Base-by-base conservation (phyloP, 2,329 filamentous ascomycete genomes). In the Kalmusia sp. region DNA sequence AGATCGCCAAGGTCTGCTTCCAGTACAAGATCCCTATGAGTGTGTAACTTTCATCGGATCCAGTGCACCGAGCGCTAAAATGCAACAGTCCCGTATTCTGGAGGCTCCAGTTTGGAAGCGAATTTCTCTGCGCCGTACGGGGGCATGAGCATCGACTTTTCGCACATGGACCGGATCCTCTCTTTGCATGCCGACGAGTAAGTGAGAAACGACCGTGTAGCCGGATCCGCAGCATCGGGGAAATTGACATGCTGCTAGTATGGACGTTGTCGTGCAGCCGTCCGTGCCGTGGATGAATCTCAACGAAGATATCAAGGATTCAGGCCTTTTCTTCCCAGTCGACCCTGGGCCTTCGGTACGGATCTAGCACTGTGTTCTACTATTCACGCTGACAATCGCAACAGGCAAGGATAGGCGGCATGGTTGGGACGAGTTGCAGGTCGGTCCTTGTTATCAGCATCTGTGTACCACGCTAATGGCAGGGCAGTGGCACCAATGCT, bases 211-310 rank as follows among this genome's bases (percentile, higher is more conserved):
- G n/a, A 30, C 17, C 41, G 48, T 28, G 27, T n/a, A 15, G 14
- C 25, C 34, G 17, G 27, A n/a, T 33, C 27, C 4, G 9, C 17
- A 11, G 11, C 17, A 8, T 24, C n/a, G 28, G 22, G 22, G 22
- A 14, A 50, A 72, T 59, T 19, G 33, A 33, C 50, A 33, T 33
- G 22, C 1, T 34, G n/a, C n/a, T 39, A 83, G 72, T 71, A 92
- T 96, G 90, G 93, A 97, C 64, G 82, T 96, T 44, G 90, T 96
- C 4, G 92, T 97, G 3, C 93, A 97, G 72, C 93, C 93, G 3
- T 90, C 90, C 6, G 88, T 97, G 8, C 88, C 89, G n/a, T 97
- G 92, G 92, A 92, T 96, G 83, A 86, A 90, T 47, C 77, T 97
- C 52, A 97, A 97, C 65, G 86, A 89, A 59, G 81, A 86, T 43